Percentiles rank a stretch among this genome's conserved stretches.
phyloP scores from a whole-genome alignment of 2,329 filamentous ascomycete genomes.

The Epichloe sp. region DNA sequence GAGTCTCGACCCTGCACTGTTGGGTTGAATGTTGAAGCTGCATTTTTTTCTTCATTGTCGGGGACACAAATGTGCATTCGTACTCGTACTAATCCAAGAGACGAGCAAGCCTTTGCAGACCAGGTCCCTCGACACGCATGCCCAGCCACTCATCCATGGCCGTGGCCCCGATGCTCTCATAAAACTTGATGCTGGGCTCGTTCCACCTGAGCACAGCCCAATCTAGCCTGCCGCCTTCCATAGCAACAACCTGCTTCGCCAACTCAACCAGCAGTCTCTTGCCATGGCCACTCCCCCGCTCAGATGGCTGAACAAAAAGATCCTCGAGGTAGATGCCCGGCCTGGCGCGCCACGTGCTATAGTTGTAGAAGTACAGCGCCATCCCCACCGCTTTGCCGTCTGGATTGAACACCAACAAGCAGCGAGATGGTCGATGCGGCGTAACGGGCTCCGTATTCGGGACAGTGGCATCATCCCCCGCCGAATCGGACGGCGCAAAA shows the following conservation, averaged over 20 bases:
- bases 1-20: not conserved
- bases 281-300: conserved; percentile 65
- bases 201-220: conserved; percentile 95
- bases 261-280: conserved; percentile 60
- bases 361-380: conserved; percentile 91
- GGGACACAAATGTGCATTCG: not conserved
- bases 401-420: conserved; percentile 50
- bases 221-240: conserved; percentile 65
- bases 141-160: conserved; percentile 60
- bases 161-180: conserved; percentile 56
- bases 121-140: conserved; percentile 60
- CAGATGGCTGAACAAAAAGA: conserved; percentile 58
- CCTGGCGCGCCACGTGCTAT: conserved; percentile 80
- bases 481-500: conserved; percentile 46
- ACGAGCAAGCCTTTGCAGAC: conserved; percentile 44
- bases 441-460: conserved; percentile 41
- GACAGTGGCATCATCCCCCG: conserved; percentile 21
- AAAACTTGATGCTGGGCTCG: conserved; percentile 78
- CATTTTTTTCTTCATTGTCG: too few relatives aligned
- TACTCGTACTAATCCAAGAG: conserved; percentile 18
- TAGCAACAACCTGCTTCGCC: conserved; percentile 63
- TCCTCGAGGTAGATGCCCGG: conserved; percentile 91
- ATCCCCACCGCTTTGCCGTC: conserved; percentile 49
- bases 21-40: too few relatives aligned
- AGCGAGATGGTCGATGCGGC: conserved; percentile 54